Evolutionary conservation across 164 flowering plant genomes (phyloP).

Genomic region (Nymphaea colorata): DNA sequence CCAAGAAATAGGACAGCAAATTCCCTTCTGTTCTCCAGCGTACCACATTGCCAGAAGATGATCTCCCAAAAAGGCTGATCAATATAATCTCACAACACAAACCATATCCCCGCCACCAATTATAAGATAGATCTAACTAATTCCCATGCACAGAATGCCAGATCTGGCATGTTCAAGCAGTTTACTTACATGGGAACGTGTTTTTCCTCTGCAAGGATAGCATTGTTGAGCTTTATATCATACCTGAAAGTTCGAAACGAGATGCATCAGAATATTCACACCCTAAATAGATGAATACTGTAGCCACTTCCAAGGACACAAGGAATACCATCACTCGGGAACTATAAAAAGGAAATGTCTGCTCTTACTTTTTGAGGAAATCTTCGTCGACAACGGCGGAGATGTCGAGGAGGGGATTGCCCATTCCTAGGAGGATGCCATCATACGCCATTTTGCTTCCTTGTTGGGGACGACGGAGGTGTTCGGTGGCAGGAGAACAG

Average conservation of each 20-base stretch:
- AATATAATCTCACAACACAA: too few species aligned
- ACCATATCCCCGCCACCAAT: not conserved
- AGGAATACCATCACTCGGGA: not conserved
- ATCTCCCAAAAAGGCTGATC: too few species aligned
- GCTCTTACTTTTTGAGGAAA: slow-evolving; percentile 33
- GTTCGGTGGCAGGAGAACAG: too few species aligned
- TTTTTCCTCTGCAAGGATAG: slow-evolving; percentile 84
- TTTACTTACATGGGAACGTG: slow-evolving; percentile 59
- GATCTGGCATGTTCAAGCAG: not conserved
- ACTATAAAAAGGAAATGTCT: not conserved
- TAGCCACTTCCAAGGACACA: too few species aligned
- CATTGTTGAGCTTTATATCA: slow-evolving; percentile 66
- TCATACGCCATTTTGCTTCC: slow-evolving; percentile 27
- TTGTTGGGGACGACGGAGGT: not conserved
- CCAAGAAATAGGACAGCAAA: too few species aligned
- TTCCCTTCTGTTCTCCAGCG: too few species aligned
- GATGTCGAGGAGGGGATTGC: slow-evolving; percentile 66
- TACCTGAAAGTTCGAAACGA: slow-evolving; percentile 29
- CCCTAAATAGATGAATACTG: too few species aligned
- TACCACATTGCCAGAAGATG: too few species aligned
- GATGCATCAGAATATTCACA: not conserved
- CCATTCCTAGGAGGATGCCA: slow-evolving; percentile 63
- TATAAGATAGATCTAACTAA: not conserved
- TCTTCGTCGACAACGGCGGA: slow-evolving; percentile 53
- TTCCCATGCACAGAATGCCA: not conserved